Base-by-base conservation (phyloP, 176 grass and related monocot genomes). In the Panicum miliaceum region DNA sequence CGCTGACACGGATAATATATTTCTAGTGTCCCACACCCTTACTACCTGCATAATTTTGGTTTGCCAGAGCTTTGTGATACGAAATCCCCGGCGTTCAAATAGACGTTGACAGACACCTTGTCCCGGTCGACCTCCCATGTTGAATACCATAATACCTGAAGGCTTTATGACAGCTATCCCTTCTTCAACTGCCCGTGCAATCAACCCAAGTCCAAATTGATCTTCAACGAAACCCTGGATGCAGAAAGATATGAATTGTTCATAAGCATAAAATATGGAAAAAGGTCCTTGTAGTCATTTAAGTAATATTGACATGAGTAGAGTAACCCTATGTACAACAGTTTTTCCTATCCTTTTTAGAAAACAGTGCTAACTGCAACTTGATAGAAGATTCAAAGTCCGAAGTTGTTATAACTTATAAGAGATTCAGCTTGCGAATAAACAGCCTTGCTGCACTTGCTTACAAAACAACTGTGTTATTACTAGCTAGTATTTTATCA, bases 121-220 rank as follows among this genome's bases (percentile, higher is more conserved):
- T 37, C 96, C 96, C 87, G 96, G 96, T 36, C 96, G 88, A 65
- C 96, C 96, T 87, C 96, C 96, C 80, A 99, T 99, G 81, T 99
- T 99, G 80, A 99, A 93, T 54, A 94, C 81, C 96, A 99, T 94
- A 71, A 99, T 88, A 41, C 96, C 96, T 45, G 79, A 96, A 71
- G 96, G 93, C 75, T 99, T 99, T 99, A 99, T 99, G 47, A 99
- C 93, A 63, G 91, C 52, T 86, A 99, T 99, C 35, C 96, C 96
- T 89, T 99, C 96, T 93, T 99, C 96, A 84, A 96, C 93, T 26
- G 96, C 96, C 19, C 96, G 91, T 64, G 96, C 96, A 92, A 99
- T 99, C 77, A 99, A 90, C 19, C 96, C 96, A 51, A 99, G 79
- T 52, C 96, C 96, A 78, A 99, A 99, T 47, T 99, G 96, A 78